phyloP scores from a whole-genome alignment of 2,329 filamentous ascomycete species.

The Fusarium goolgardi region DNA sequence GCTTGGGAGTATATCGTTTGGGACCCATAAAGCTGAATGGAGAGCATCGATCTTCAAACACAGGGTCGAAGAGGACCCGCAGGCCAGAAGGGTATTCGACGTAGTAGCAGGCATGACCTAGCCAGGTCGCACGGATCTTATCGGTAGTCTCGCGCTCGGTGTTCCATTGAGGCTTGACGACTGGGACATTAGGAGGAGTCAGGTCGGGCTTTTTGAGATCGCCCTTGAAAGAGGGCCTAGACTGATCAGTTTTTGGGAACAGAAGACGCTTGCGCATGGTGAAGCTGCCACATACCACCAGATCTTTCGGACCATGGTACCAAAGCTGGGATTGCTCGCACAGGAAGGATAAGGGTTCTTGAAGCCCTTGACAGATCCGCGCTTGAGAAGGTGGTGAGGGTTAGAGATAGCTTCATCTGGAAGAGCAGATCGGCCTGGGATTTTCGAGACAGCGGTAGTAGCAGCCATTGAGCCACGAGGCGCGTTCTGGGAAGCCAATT shows the following conservation, averaged over 20 bases:
- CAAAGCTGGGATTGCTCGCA: slow-evolving; percentile 37
- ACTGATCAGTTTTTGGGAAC: slow-evolving; percentile 19
- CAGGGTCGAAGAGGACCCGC: slow-evolving; percentile 91
- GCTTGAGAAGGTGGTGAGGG: slow-evolving; percentile 60
- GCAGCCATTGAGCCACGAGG: slow-evolving; percentile 23
- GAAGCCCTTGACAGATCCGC: slow-evolving; percentile 58
- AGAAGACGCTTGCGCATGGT: not conserved
- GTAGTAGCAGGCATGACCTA: slow-evolving; percentile 94
- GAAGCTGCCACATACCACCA: slow-evolving; percentile 50
- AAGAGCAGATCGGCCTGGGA: slow-evolving; percentile 50
- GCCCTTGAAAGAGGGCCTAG: slow-evolving; percentile 56
- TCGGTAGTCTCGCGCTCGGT: slow-evolving; percentile 65
- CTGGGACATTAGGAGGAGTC: slow-evolving; percentile 71
- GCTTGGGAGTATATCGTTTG: slow-evolving; percentile 80
- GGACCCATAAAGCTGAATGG: slow-evolving; percentile 78
- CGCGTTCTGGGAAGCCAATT: slow-evolving; percentile 31
- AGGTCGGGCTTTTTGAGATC: slow-evolving; percentile 66
- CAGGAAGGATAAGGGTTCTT: slow-evolving; percentile 65
- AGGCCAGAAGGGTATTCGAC: slow-evolving; percentile 89
- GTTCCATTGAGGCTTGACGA: slow-evolving; percentile 75
- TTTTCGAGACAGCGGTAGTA: slow-evolving; percentile 51
- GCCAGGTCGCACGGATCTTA: slow-evolving; percentile 86
- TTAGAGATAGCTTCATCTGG: slow-evolving; percentile 59
- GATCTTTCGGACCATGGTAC: slow-evolving; percentile 49
- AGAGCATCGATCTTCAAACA: slow-evolving; percentile 88